A percentile compares a stretch with the other conserved stretches of the same genome.
phyloP scores from a whole-genome alignment of 2,329 filamentous ascomycete species.

The Aspergillus piperis region DNA sequence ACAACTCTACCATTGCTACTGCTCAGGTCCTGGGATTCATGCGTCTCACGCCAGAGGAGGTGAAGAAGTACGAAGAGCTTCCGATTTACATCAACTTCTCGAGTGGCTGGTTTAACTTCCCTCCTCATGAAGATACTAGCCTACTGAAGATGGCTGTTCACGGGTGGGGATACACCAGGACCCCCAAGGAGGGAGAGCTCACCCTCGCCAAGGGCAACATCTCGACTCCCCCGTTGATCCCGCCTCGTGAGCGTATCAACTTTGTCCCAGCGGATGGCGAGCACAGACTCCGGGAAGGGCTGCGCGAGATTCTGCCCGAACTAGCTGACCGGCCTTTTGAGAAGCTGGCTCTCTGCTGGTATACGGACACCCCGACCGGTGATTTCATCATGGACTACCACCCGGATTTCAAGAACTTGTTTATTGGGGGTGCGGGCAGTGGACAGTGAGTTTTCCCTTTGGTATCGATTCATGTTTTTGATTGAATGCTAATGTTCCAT shows the following conservation, averaged over 20 bases:
- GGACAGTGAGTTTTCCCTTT: conserved; percentile 13
- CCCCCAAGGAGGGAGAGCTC: conserved; percentile 12
- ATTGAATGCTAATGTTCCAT: not conserved
- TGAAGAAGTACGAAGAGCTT: conserved; percentile 33
- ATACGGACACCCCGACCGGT: conserved; percentile 37
- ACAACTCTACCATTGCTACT: conserved; percentile 21
- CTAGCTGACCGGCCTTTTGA: conserved; percentile 30
- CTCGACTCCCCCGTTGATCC: conserved; percentile 19
- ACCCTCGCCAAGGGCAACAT: conserved; percentile 17
- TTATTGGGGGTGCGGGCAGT: conserved; percentile 13
- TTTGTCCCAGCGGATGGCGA: conserved; percentile 25
- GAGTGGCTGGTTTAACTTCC: conserved; percentile 34
- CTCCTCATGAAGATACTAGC: conserved; percentile 28
- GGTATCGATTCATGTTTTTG: not conserved
- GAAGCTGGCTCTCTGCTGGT: conserved; percentile 36
- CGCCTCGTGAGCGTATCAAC: conserved; percentile 15
- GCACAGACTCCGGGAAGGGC: conserved; percentile 17
- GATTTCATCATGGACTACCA: conserved; percentile 39
- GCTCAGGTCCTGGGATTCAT: conserved; percentile 30
- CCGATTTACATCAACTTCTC: conserved; percentile 38
- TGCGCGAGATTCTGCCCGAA: conserved; percentile 21
- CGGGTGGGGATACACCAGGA: conserved; percentile 48
- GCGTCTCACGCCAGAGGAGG: conserved; percentile 29
- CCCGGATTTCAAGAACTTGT: conserved; percentile 30
- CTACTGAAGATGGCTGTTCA: conserved; percentile 32